Conservation (phyloP, 1,284 basidiomycete genomes). For the Schizophyllum amplum region DNA sequence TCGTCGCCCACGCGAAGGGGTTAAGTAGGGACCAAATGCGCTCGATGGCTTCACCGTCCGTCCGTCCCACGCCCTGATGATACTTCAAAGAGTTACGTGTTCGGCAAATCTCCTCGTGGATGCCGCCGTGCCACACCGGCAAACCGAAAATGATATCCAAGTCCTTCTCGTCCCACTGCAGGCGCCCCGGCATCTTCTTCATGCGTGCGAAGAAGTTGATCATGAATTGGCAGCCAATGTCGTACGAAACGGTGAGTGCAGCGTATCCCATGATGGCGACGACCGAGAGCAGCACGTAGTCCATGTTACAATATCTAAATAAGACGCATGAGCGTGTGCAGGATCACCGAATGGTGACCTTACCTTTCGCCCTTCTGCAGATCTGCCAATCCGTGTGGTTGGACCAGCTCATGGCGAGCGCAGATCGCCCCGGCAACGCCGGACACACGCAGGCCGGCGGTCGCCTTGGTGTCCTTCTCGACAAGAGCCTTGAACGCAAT, state of each 20-base stretch:
- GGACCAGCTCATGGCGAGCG: conserved; percentile 9
- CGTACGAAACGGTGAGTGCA: too few relatives aligned
- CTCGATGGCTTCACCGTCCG: conserved; percentile 27
- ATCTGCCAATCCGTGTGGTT: conserved; percentile 9
- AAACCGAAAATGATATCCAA: too few relatives aligned
- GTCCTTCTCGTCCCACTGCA: too few relatives aligned
- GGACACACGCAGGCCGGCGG: conserved; percentile 7
- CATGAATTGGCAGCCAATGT: conserved; percentile 15
- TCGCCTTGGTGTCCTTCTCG: conserved; percentile 11
- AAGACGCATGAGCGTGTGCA: too few relatives aligned
- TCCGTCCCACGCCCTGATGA: conserved; percentile 19
- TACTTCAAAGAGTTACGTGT: conserved; percentile 14
- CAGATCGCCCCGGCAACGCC: conserved; percentile 11
- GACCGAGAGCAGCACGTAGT: conserved; percentile 8
- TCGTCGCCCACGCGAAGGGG: conserved; percentile 19
- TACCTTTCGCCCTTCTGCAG: conserved; percentile 16
- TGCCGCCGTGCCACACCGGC: conserved; percentile 5
- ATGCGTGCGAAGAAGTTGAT: conserved; percentile 6
- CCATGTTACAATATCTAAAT: conserved; percentile 18
- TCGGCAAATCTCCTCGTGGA: conserved; percentile 5
- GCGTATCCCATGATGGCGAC: too few relatives aligned
- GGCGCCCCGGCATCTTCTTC: too few relatives aligned
- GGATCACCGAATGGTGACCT: too few relatives aligned
- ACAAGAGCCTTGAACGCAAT: conserved; percentile 10
- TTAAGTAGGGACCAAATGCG: conserved; percentile 22